Base-by-base conservation (phyloP, 345 rosid species). In the Noccaea bulbosa region DNA sequence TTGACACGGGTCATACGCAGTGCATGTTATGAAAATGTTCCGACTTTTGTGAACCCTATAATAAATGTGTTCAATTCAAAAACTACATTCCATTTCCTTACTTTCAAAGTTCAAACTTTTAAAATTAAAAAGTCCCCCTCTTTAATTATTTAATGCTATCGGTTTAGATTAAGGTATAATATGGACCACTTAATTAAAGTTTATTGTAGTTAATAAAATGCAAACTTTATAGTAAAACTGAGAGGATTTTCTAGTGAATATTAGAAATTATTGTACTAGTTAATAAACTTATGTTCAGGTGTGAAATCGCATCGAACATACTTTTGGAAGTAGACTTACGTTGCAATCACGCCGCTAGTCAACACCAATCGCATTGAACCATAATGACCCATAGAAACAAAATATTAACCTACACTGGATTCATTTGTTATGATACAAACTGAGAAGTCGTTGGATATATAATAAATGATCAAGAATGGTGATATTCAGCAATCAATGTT, bases 1-100 rank as follows among this genome's bases (percentile, higher is more conserved):
- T 50, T 58, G 66, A 40, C 72, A 66, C 67, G 46, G 30, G 67
- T 66, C 71, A 30, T 56, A 64, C 24, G 40, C 45, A 34, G n/a
- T 73, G 53, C 43, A 48, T 65, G 44, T 46, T 72, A 43, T 55
- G 22, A 24, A 45, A 39, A 46, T 47, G 47, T 73, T 57, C 10
- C 45, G 17, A 65, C 35, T 53, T 63, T 47, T 72, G 34, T 17
- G 49, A 57, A 65, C 53, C 14, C 17, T 65, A 39, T 65, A 39
- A 40, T 58, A 66, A 73, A 66, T 49, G 37, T 65, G 38, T 47
- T 40, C 12, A 66, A 17, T 34, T 49, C 61, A 65, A 57, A 70
- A 57, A 16, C 6, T 14, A 22, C 38, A 57, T 66, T 56, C 44
- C 59, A 62, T 45, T 53, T 30, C 58, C 6, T 48, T 12, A 12